Evolutionary conservation across 129 eudicot species (phyloP), one percentile per base, ranked within the genome.

Genomic region (Erigeron canadensis): DNA sequence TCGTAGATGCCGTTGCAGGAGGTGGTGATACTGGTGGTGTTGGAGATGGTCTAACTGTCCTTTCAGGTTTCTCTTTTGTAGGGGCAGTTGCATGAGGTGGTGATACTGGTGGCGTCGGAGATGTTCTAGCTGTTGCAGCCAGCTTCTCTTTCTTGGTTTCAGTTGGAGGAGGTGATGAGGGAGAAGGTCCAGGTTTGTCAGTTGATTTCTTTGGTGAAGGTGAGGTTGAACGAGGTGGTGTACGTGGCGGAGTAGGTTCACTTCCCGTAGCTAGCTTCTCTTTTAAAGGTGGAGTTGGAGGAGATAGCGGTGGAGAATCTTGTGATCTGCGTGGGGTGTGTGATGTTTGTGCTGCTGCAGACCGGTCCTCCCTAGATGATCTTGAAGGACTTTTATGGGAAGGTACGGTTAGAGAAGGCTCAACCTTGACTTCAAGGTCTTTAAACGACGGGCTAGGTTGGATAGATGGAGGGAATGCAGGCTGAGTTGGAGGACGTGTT

Each of bases 251-350:
- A 76, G 63, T 70, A 19, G 37, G 76, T 41, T 43, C 77, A 37
- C 55, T 63, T 59, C 59, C 65, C 23, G 56, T 46, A 73, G 58
- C 81, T 56, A 44, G 10, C 71, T 63, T 81, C 50, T 72, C 77
- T 62, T 66, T 67, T 51, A 65, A 70, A 43, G 84, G 86, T 48
- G 92, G 82, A 69, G 77, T 80, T 46, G 94, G 83, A 68, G 87
- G 87, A 37, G 84, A 81, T 16, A 71, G 86, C 8, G 89, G 86
- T n/a, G 85, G 76, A 67, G 80, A 80, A 10, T 71, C 44, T 55
- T 67, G 71, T n/a, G 80, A 77, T 48, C 79, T 75, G 38, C 73
- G 73, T 19, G 79, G 79, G 9, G 75, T 72, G 43, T 59, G 66
- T 65, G 63, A 65, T 65, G 72, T 53, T 21, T 42, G 69, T 40